phyloP scores from a whole-genome alignment of 2,329 filamentous ascomycete genomes.

The Apiospora hydei region DNA sequence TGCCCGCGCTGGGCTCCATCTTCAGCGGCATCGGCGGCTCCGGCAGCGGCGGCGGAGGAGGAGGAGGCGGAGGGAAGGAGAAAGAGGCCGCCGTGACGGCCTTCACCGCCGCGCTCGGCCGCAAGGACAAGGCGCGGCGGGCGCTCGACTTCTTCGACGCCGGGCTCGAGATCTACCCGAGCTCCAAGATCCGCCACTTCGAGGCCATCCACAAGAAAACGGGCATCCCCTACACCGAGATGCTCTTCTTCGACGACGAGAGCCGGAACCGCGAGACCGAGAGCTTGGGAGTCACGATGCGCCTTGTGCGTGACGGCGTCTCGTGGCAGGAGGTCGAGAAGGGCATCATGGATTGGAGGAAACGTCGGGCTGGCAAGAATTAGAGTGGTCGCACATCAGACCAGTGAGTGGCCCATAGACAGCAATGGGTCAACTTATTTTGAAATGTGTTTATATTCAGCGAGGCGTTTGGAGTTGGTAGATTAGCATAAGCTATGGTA shows the following conservation, averaged over 20 bases:
- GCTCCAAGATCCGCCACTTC: slow-evolving; percentile 87
- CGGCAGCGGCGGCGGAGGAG: slow-evolving; percentile 31
- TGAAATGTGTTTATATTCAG: background rate
- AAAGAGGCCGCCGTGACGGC: slow-evolving; percentile 26
- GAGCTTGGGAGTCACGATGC: slow-evolving; percentile 82
- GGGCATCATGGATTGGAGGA: slow-evolving; percentile 83
- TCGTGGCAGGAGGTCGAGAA: slow-evolving; percentile 78
- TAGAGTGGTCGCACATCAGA: background rate
- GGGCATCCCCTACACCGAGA: slow-evolving; percentile 77
- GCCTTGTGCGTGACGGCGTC: slow-evolving; percentile 81
- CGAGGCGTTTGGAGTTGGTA: slow-evolving; percentile 17
- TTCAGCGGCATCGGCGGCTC: slow-evolving; percentile 12
- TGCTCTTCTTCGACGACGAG: slow-evolving; percentile 98
- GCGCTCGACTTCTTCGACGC: slow-evolving; percentile 68
- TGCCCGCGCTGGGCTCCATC: slow-evolving; percentile 48
- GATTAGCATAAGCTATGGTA: slow-evolving; percentile 16
- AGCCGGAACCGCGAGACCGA: slow-evolving; percentile 83
- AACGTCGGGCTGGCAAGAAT: slow-evolving; percentile 56
- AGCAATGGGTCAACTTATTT: background rate
- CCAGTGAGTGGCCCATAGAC: too few species aligned
- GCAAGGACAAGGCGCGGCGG: slow-evolving; percentile 46
- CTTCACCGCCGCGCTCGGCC: slow-evolving; percentile 27
- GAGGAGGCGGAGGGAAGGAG: slow-evolving; percentile 36
- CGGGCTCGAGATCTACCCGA: slow-evolving; percentile 73
- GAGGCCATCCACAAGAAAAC: slow-evolving; percentile 74